Evolutionary conservation across 2,329 filamentous ascomycete genomes (phyloP), one percentile per base, ranked within the genome.

Genomic region (Cladosporium sp.): DNA sequence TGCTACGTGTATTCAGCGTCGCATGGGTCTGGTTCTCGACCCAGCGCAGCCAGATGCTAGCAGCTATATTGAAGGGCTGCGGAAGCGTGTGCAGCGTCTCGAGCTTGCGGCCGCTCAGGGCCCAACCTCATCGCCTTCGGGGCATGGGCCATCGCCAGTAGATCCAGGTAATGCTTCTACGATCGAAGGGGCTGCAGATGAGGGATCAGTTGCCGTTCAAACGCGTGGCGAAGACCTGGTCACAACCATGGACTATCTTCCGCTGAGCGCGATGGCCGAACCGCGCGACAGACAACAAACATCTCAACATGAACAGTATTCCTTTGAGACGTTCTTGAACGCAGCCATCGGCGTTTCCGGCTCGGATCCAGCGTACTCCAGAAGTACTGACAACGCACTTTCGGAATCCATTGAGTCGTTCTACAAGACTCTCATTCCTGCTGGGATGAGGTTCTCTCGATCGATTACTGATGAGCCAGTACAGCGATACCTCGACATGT

Each of bases 251-350:
- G 30, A 39, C 11, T 61, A 61, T 25, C 43, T 61, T 11, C 58
- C 58, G 14, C 30, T 61, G 26, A 61, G 58, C 30, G 58, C 58
- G 13, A 61, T 61, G 58, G 58, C 58, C 10, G 58, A 61, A 21
- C 51, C 51, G 11, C 16, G 51, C 16, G 58, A 61, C 46, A 26
- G 58, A 36, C 58, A 61, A 30, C 58, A 61, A 11, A 51, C 34
- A 51, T 61, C 58, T n/a, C 57, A 25, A 46, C 58, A 30, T 11
- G 51, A 51, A 23, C 58, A 61, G 32, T 61, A 61, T 21, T 61
- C 58, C 2, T 61, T 61, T 39, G 30, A 61, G 43, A 61, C 58
- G 16, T 61, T 61, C 46, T 32, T 61, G n/a, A 53, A 48, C 23
- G 58, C 58, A 6, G 58, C 58, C 46, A 39, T 30, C 28, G n/a